Percentiles rank a stretch among this genome's conserved stretches.
Evolutionary conservation across 148 eudicot species (phyloP).

Genomic region (Selenicereus undatus): DNA sequence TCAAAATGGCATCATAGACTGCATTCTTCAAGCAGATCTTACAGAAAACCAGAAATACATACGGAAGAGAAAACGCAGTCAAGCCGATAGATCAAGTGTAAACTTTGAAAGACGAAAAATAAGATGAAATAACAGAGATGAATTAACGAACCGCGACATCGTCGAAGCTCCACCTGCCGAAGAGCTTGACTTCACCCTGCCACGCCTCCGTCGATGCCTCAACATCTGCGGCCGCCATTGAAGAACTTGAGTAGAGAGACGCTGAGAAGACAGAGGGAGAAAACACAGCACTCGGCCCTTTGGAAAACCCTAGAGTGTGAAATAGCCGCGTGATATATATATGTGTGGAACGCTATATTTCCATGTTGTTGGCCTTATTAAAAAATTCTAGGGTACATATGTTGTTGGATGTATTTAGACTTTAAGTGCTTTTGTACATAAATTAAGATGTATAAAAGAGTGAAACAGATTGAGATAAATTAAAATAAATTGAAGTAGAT

Average conservation of each 20-base stretch:
- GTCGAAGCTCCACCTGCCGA: slow-evolving; percentile 23
- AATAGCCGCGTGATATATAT: too few species aligned
- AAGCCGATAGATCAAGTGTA: not conserved
- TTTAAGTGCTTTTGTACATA: too few species aligned
- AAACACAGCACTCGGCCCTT: too few species aligned
- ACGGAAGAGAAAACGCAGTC: not conserved
- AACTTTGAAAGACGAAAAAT: not conserved
- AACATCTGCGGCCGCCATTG: slow-evolving; percentile 5
- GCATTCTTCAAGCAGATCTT: not conserved
- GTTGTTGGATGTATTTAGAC: too few species aligned
- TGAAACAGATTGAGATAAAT: too few species aligned
- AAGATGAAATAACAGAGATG: not conserved
- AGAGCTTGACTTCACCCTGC: slow-evolving; percentile 26
- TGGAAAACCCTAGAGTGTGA: too few species aligned
- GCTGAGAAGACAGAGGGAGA: not conserved
- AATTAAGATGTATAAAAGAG: too few species aligned
- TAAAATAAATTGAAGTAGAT: too few species aligned
- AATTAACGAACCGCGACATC: slow-evolving; percentile 18
- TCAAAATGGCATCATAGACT: not conserved
- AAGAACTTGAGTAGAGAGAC: not conserved
- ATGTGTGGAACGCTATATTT: too few species aligned
- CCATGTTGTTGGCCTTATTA: too few species aligned
- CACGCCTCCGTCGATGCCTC: not conserved
- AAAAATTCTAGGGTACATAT: too few species aligned
- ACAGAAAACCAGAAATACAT: not conserved